These are phyloP conservation scores for Elsinoe arachidis DNA, from an alignment of 2,329 filamentous ascomycete genomes.

Conservation along the genomic window DNA sequence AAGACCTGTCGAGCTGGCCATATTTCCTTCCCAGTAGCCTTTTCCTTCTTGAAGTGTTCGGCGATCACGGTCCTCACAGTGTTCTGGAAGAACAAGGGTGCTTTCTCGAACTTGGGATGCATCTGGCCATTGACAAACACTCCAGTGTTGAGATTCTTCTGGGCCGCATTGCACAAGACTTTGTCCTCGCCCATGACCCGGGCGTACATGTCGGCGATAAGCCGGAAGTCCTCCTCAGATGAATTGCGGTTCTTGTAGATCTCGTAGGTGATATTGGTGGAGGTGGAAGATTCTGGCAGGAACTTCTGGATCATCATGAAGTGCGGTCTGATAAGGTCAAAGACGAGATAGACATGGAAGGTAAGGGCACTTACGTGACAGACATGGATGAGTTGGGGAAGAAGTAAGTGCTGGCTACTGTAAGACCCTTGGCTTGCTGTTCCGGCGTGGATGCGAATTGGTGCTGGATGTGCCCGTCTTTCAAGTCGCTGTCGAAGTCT, in stretches of 20 bases:
- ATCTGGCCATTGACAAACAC: slow-evolving; percentile 56
- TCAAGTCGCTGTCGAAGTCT: slow-evolving; percentile 45
- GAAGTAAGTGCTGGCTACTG: slow-evolving; percentile 41
- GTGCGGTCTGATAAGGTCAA: slow-evolving; percentile 38
- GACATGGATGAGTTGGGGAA: slow-evolving; percentile 46
- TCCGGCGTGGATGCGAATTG: slow-evolving; percentile 37
- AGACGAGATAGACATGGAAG: slow-evolving; percentile 9
- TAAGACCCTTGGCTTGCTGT: slow-evolving; percentile 41
- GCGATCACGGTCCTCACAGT: slow-evolving; percentile 41
- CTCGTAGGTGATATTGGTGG: slow-evolving; percentile 52
- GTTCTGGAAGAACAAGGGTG: slow-evolving; percentile 48
- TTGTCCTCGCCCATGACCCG: slow-evolving; percentile 59
- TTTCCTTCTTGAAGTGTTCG: slow-evolving; percentile 41
- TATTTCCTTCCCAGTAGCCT: slow-evolving; percentile 39
- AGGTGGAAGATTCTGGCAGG: slow-evolving; percentile 45
- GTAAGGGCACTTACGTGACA: slow-evolving; percentile 36
- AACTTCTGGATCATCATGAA: slow-evolving; percentile 59
- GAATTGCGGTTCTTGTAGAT: slow-evolving; percentile 54
- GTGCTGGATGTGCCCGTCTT: slow-evolving; percentile 44
- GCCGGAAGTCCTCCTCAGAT: slow-evolving; percentile 49
- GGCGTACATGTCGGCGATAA: slow-evolving; percentile 53
- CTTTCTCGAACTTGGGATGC: slow-evolving; percentile 49
- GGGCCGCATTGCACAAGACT: slow-evolving; percentile 49
- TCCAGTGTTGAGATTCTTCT: slow-evolving; percentile 53
- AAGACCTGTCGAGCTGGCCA: slow-evolving; percentile 41